phyloP scores from a whole-genome alignment of 2,329 filamentous ascomycete genomes.

The Paecilomyces sp. region DNA sequence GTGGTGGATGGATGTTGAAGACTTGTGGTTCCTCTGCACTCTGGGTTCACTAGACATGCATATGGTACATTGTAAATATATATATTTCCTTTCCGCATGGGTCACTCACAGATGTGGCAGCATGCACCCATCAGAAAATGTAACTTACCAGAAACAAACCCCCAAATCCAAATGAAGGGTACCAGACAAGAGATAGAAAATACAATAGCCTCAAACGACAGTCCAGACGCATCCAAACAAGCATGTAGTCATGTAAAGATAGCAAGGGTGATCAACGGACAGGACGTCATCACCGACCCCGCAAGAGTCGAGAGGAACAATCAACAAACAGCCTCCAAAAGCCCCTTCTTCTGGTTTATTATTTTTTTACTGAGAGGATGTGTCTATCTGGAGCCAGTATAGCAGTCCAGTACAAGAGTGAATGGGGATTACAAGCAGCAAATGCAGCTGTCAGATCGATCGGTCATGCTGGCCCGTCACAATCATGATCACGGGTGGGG shows the following conservation, averaged over 20 bases:
- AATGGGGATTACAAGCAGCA: neutral
- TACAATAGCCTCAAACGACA: neutral
- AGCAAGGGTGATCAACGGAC: neutral
- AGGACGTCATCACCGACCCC: neutral
- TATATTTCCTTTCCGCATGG: neutral
- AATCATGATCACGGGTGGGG: neutral
- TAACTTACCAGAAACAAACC: neutral
- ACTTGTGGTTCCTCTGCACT: neutral
- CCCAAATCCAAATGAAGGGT: neutral
- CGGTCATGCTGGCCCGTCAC: neutral
- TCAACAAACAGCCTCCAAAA: neutral
- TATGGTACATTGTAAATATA: neutral
- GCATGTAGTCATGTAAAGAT: neutral
- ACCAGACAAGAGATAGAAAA: neutral
- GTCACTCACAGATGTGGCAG: neutral
- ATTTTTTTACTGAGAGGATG: neutral
- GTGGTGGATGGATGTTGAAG: neutral
- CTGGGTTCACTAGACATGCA: neutral
- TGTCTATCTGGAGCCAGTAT: neutral
- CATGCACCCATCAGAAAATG: neutral
- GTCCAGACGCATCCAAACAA: neutral
- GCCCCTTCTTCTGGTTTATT: no score
- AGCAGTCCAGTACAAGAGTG: no score
- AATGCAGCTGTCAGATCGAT: neutral
- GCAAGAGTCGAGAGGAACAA: neutral